These are phyloP conservation scores for Arthrobotrys megalospora DNA, from an alignment of 2,329 filamentous ascomycete genomes.

Conservation along the genomic window DNA sequence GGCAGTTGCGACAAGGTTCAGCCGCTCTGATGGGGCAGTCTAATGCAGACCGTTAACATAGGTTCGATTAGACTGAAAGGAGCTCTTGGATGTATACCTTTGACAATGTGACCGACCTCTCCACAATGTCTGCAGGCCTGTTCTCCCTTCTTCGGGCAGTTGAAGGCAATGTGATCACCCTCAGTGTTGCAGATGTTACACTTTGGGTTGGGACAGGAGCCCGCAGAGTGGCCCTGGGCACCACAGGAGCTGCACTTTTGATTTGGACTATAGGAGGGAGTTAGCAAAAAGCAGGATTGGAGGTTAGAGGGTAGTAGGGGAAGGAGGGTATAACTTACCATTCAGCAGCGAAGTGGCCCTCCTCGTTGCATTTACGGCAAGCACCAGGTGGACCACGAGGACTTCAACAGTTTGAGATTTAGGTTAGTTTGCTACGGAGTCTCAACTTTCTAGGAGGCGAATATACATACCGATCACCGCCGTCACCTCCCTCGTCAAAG, in stretches of 20 bases:
- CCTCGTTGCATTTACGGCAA: conserved; percentile 76
- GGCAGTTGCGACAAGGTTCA: conserved; percentile 74
- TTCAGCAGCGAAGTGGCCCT: conserved; percentile 72
- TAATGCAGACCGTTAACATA: conserved; percentile 10
- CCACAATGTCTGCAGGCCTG: conserved; percentile 73
- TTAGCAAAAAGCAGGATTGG: neutral
- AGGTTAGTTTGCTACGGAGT: neutral
- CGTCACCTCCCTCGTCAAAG: conserved; percentile 53
- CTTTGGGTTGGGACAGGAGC: conserved; percentile 44
- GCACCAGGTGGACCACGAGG: conserved; percentile 27
- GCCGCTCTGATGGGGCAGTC: conserved; percentile 47
- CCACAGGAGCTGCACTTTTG: conserved; percentile 35
- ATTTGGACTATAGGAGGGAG: conserved; percentile 33
- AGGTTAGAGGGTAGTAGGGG: neutral
- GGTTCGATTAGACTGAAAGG: neutral
- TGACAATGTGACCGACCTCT: conserved; percentile 65
- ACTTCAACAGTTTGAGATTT: too few species aligned
- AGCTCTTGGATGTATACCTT: conserved; percentile 18
- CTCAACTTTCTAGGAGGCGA: neutral
- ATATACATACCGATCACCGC: conserved; percentile 41
- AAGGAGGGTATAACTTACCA: conserved; percentile 57
- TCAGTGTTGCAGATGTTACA: conserved; percentile 47
- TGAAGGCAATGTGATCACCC: conserved; percentile 69
- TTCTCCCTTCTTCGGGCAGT: conserved; percentile 70
- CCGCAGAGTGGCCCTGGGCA: conserved; percentile 34